Evolutionary conservation across 2,329 filamentous ascomycete genomes (phyloP), one percentile per base, ranked within the genome.

Genomic region (Shiraia sp.): DNA sequence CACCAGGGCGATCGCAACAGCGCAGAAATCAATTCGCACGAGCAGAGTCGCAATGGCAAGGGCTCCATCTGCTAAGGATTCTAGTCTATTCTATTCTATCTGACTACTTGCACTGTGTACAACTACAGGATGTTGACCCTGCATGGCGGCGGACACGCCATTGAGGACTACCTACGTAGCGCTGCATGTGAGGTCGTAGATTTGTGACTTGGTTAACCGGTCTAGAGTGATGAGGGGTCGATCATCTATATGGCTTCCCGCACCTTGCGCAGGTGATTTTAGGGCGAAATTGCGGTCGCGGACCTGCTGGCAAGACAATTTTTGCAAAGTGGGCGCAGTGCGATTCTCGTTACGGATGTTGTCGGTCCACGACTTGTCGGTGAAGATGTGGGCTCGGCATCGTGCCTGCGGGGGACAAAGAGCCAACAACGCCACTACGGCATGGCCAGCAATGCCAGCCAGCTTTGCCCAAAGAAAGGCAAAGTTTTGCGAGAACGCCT

Each of bases 121-220:
- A 31, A 33, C 15, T 14, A 14, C 19, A 15, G 19, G 27, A 19
- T 47, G 25, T 41, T 53, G 55, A 53, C 51, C 55, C 57, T 66
- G 61, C 59, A 62, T 63, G 54, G 51, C 45, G 45, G 40, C 49
- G 49, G 59, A 53, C 54, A 49, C 56, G 54, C 51, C 50, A 51
- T 47, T 47, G 48, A 54, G 42, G 41, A 44, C 48, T 51, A 54
- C 53, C 47, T 59, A 61, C 51, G 57, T 62, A 60, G 60, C 59
- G 55, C 53, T 45, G 50, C 54, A 53, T 52, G 51, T 55, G 51
- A 46, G 52, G 53, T 51, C 48, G 50, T 51, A 48, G 47, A 35
- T 47, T 47, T 46, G 47, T 53, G 54, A 40, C 49, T 46, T 51
- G 49, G 61, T 50, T 55, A 47, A 48, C 49, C 59, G 53, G 55